phyloP scores from a whole-genome alignment of 164 flowering plant genomes.

The Echeveria elegans region DNA sequence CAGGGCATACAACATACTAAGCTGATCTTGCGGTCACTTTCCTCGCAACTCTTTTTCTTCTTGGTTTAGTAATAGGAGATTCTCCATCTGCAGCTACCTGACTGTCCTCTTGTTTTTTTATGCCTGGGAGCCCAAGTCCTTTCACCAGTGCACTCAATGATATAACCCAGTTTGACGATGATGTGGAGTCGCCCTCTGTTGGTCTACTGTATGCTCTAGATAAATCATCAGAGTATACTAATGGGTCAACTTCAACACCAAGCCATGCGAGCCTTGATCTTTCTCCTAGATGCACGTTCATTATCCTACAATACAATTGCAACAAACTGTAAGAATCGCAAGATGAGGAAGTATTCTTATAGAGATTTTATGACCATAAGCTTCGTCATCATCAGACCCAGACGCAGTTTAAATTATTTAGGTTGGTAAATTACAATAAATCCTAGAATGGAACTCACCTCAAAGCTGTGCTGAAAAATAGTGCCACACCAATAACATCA shows the following conservation, averaged over 20 bases:
- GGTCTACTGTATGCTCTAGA: slow-evolving; percentile 67
- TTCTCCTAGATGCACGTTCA: slow-evolving; percentile 79
- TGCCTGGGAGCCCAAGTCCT: background rate
- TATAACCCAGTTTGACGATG: slow-evolving; percentile 26
- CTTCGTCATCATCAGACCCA: background rate
- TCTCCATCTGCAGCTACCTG: background rate
- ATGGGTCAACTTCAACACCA: slow-evolving; percentile 77
- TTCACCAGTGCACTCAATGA: background rate
- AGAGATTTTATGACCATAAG: background rate
- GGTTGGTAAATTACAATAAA: background rate
- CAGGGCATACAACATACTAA: no score
- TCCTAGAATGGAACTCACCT: slow-evolving; percentile 37
- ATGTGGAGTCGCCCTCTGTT: slow-evolving; percentile 24
- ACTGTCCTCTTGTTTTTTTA: background rate
- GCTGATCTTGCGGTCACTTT: background rate
- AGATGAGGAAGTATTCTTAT: background rate
- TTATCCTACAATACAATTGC: slow-evolving; percentile 36
- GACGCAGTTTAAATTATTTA: background rate
- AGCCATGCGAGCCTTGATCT: slow-evolving; percentile 85
- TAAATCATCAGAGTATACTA: slow-evolving; percentile 54
- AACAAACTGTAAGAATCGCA: background rate
- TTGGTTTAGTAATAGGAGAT: background rate
- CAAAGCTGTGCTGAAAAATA: slow-evolving; percentile 63
- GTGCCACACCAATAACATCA: slow-evolving; percentile 82
- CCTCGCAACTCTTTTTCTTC: background rate